These are phyloP conservation scores for Fusarium tupiense DNA, from an alignment of 2,329 filamentous ascomycete species.

Conservation along the genomic window DNA sequence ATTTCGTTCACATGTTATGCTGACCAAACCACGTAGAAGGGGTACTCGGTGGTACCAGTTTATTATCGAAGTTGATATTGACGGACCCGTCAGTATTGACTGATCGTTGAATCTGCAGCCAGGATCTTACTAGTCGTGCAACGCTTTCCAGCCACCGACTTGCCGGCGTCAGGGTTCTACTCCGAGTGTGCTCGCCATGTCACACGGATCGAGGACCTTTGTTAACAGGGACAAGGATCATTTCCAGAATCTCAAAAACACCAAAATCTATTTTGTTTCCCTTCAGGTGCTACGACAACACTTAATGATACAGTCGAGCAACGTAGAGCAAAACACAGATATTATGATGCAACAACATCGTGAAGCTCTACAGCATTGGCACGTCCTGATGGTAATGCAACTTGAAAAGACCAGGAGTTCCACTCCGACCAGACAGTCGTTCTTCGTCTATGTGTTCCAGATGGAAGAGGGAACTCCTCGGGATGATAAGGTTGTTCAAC, in stretches of 20 bases:
- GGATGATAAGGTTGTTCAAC: not conserved
- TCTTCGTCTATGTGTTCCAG: not conserved
- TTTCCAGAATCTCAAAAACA: slow-evolving; percentile 11
- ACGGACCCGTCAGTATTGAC: not conserved
- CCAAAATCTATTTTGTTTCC: not conserved
- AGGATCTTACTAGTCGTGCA: slow-evolving; percentile 2
- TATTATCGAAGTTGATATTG: not conserved
- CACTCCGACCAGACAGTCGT: not conserved
- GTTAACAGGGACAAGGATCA: not conserved
- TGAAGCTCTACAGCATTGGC: not conserved
- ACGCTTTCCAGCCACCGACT: slow-evolving; percentile 2
- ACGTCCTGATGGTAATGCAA: not conserved
- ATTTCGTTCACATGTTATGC: not conserved
- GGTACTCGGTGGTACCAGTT: not conserved
- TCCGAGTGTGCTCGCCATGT: slow-evolving; percentile 2
- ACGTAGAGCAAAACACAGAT: not conserved
- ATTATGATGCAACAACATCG: not conserved
- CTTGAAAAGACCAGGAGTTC: not conserved
- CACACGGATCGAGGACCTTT: slow-evolving; percentile 5
- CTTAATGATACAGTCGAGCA: not conserved
- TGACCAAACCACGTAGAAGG: not conserved
- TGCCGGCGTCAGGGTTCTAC: slow-evolving; percentile 11
- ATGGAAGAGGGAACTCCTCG: not conserved
- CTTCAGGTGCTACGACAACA: not conserved
- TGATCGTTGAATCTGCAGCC: not conserved